Percentiles rank a stretch among this genome's conserved stretches.
These are phyloP conservation scores for Pseudogymnoascus sp. DNA, from an alignment of 2,329 filamentous ascomycete genomes.

Conservation along the genomic window DNA sequence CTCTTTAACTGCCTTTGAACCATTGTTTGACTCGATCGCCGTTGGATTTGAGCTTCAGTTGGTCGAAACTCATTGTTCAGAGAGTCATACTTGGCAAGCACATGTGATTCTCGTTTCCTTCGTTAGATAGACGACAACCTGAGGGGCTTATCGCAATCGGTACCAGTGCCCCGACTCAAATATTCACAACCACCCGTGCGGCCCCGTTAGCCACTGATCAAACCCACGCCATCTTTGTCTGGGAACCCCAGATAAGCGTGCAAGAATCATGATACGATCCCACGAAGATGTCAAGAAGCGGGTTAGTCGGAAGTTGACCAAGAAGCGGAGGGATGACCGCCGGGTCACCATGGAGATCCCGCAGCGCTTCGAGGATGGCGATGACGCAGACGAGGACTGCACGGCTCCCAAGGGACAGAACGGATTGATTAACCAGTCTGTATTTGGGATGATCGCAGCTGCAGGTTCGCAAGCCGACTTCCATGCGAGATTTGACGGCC, in stretches of 20 bases:
- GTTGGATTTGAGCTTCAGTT: neutral
- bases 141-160: slow-evolving; percentile 12
- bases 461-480: slow-evolving; percentile 80
- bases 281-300: slow-evolving; percentile 38
- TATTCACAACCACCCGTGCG: slow-evolving; percentile 1
- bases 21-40: neutral
- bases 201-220: neutral
- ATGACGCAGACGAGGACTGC: slow-evolving; percentile 55
- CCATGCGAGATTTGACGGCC: slow-evolving; percentile 69
- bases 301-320: slow-evolving; percentile 37
- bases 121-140: slow-evolving; percentile 1
- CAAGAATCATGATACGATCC: slow-evolving; percentile 28
- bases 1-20: neutral
- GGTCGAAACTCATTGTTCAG: neutral
- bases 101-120: neutral
- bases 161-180: slow-evolving; percentile 1
- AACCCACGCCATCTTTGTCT: neutral
- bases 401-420: slow-evolving; percentile 47
- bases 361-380: slow-evolving; percentile 51
- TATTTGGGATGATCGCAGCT: slow-evolving; percentile 87
- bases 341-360: slow-evolving; percentile 47
- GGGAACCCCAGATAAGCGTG: neutral
- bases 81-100: neutral
- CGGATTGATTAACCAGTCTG: slow-evolving; percentile 73
- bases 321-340: slow-evolving; percentile 36